Percentiles rank a stretch among this genome's conserved stretches.
Conservation (phyloP, 1,139 yeast species). For the Taphrina pruni region DNA sequence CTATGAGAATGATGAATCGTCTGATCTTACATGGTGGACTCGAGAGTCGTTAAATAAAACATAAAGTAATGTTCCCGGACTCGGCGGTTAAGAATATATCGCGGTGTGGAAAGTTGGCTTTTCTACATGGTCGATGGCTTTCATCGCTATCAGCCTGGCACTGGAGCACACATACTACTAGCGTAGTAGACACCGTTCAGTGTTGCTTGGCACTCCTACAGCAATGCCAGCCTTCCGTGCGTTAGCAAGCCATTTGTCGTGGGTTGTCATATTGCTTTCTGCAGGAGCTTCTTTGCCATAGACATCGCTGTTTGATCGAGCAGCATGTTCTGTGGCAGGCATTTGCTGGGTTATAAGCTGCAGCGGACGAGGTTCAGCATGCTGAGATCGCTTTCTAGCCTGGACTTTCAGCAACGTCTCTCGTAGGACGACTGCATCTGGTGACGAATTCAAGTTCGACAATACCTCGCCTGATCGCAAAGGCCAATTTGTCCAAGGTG, state of each 20-base stretch:
- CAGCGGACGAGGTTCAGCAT: neutral
- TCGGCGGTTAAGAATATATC: conserved; percentile 7
- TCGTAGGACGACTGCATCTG: neutral
- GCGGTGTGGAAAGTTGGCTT: neutral
- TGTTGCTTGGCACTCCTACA: conserved; percentile 5
- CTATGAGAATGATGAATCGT: neutral
- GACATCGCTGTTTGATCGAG: neutral
- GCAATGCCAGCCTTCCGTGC: conserved; percentile 27
- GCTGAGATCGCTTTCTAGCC: neutral
- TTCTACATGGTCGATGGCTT: neutral
- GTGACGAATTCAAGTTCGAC: neutral
- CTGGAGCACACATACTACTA: neutral
- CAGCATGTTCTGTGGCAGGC: neutral
- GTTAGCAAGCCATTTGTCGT: conserved; percentile 11
- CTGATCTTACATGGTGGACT: conserved; percentile 1
- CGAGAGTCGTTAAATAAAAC: neutral
- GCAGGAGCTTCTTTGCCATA: neutral
- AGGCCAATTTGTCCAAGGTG: neutral
- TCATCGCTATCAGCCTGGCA: neutral
- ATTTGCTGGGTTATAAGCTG: neutral
- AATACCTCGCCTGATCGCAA: neutral
- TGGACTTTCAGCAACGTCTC: neutral
- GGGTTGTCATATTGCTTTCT: neutral
- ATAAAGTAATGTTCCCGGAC: neutral
- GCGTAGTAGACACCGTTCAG: neutral